A percentile compares a stretch with the other conserved stretches of the same genome.
These are phyloP conservation scores for Oryza meyeriana DNA, from an alignment of 176 grass and related monocot genomes.

Conservation along the genomic window DNA sequence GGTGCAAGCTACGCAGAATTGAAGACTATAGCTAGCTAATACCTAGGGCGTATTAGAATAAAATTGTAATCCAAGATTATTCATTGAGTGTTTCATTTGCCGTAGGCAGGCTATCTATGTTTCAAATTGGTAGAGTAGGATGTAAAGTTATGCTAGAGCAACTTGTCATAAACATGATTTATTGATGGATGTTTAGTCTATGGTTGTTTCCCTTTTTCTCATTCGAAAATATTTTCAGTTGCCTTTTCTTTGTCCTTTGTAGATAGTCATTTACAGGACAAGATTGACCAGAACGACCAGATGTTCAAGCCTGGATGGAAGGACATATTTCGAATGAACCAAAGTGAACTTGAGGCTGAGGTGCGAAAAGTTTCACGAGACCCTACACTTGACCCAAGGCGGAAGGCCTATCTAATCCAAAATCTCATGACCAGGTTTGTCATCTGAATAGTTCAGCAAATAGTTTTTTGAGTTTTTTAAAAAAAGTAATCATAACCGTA, in stretches of 20 bases:
- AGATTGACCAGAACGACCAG: conserved; percentile 75
- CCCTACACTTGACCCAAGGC: conserved; percentile 89
- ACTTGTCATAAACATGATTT: neutral
- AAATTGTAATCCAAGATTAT: neutral
- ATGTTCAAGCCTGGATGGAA: conserved; percentile 99
- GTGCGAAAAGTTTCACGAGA: conserved; percentile 96
- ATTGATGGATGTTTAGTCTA: conserved; percentile 6
- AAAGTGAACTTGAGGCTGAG: conserved; percentile 94
- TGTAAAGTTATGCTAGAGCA: conserved; percentile 9
- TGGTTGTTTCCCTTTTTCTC: neutral
- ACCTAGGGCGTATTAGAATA: neutral
- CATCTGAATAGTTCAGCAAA: conserved; percentile 27
- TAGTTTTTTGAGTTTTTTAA: neutral
- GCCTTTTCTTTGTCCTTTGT: conserved; percentile 23
- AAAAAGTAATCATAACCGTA: conserved; percentile 25
- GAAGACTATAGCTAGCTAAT: neutral
- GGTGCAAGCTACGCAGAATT: neutral
- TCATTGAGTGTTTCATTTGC: neutral
- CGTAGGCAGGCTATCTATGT: neutral
- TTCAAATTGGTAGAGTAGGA: neutral
- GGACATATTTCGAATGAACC: conserved; percentile 99
- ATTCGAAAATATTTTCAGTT: neutral
- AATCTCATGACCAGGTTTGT: conserved; percentile 97
- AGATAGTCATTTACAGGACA: conserved; percentile 65
- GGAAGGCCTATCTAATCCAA: conserved; percentile 99